These are phyloP conservation scores for Athelia sp. DNA, from an alignment of 1,284 basidiomycete species.

Conservation along the genomic window DNA sequence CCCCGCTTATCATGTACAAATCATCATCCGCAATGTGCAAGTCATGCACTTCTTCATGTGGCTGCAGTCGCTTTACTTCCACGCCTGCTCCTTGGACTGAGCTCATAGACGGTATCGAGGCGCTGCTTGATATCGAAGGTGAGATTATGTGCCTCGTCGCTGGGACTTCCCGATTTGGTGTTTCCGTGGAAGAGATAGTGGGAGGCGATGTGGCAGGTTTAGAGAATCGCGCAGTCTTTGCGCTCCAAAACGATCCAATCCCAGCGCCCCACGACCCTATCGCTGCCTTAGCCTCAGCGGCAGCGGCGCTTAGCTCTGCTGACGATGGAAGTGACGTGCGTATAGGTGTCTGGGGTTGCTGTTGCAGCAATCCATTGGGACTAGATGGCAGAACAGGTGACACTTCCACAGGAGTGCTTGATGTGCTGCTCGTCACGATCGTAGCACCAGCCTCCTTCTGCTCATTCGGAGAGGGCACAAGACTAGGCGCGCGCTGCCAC, in stretches of 20 bases:
- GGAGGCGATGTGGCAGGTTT: background rate
- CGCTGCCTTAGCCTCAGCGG: conserved; percentile 30
- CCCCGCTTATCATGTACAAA: too few species aligned
- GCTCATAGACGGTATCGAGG: too few species aligned
- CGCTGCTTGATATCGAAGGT: too few species aligned
- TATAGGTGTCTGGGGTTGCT: conserved; percentile 9
- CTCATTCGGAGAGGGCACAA: conserved; percentile 11
- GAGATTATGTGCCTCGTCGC: too few species aligned
- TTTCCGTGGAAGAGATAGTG: too few species aligned
- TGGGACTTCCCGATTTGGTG: too few species aligned
- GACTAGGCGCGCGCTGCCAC: conserved; percentile 49
- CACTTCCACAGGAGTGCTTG: conserved; percentile 44
- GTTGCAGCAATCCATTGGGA: conserved; percentile 13
- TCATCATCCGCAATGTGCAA: too few species aligned
- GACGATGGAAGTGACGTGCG: conserved; percentile 21
- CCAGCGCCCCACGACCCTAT: conserved; percentile 49
- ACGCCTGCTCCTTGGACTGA: too few species aligned
- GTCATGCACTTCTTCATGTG: too few species aligned
- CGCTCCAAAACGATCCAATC: conserved; percentile 53
- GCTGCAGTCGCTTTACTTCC: too few species aligned
- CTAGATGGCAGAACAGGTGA: conserved; percentile 20
- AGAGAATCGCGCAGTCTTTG: conserved; percentile 12
- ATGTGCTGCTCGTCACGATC: conserved; percentile 16
- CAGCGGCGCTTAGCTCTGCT: conserved; percentile 23
- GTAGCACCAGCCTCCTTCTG: conserved; percentile 13